Base-by-base conservation (phyloP, 2,329 filamentous ascomycete genomes). In the Ophiostoma pallidulum region DNA sequence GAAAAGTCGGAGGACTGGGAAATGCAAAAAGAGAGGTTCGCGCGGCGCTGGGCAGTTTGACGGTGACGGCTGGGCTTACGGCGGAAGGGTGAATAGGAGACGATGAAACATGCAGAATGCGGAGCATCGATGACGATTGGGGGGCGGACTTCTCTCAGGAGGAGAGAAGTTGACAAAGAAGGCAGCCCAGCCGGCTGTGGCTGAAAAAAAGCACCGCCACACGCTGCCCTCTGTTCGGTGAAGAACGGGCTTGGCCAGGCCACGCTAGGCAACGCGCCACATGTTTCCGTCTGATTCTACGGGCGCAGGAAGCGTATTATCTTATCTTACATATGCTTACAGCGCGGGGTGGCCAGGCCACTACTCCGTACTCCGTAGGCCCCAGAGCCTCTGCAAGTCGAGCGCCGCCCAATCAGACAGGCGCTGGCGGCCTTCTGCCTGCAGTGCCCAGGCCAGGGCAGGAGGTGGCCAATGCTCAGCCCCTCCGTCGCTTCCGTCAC, bases 401-500 rank as follows among this genome's bases (percentile, higher is more conserved):
- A 45, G 43, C 35, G 43, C 43, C 16, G 13, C 33, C 43, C 43
- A 39, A 39, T 19, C 24, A 26, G 26, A 36, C 41, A 7, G 28
- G 19, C n/a, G n/a, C n/a, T n/a, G n/a, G n/a, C n/a, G n/a, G n/a
- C n/a, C n/a, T n/a, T n/a, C n/a, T n/a, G n/a, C n/a, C n/a, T n/a
- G n/a, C n/a, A n/a, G n/a, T n/a, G n/a, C n/a, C n/a, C n/a, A n/a
- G n/a, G n/a, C n/a, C n/a, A n/a, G n/a, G n/a, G n/a, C n/a, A n/a
- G n/a, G n/a, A n/a, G n/a, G n/a, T n/a, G n/a, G n/a, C n/a, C n/a
- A n/a, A 24, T 39, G 37, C 44, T 47, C 33, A 50, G 48, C 48
- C 48, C 48, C 43, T 44, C 48, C 48, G 48, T 47, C n/a, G 26
- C 48, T 50, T 50, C 48, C 48, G 48, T 26, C 6, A 24, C 8